Percentiles rank a stretch among this genome's conserved stretches.
Evolutionary conservation across 2,329 filamentous ascomycete species (phyloP).

Genomic region (Parastagonospora nodorum): DNA sequence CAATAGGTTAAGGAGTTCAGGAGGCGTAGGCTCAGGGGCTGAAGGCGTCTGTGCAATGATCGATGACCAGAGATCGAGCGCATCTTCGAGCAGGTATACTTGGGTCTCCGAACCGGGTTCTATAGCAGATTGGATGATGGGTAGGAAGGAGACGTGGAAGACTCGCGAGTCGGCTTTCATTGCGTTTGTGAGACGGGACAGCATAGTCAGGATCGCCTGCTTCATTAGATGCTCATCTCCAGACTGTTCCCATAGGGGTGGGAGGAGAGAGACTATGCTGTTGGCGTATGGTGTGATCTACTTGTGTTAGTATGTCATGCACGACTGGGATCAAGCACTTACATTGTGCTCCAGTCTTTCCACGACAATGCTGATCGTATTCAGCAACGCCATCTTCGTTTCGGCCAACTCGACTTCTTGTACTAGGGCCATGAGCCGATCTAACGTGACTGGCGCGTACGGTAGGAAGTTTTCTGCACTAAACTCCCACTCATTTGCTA

Average conservation of each 20-base stretch:
- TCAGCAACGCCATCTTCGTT: slow-evolving; percentile 86
- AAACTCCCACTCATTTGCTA: slow-evolving; percentile 87
- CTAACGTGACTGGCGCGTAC: slow-evolving; percentile 74
- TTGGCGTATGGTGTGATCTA: slow-evolving; percentile 71
- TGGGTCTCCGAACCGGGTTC: slow-evolving; percentile 67
- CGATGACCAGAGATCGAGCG: slow-evolving; percentile 84
- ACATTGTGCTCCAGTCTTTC: slow-evolving; percentile 78
- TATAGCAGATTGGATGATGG: slow-evolving; percentile 80
- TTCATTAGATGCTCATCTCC: slow-evolving; percentile 92
- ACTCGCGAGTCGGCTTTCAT: slow-evolving; percentile 78
- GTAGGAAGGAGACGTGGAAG: slow-evolving; percentile 80
- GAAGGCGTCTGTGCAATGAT: slow-evolving; percentile 67
- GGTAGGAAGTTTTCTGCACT: slow-evolving; percentile 74
- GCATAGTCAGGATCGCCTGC: slow-evolving; percentile 85
- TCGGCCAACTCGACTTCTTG: slow-evolving; percentile 80
- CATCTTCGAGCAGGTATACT: slow-evolving; percentile 87
- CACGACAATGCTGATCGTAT: slow-evolving; percentile 82
- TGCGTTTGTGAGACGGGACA: slow-evolving; percentile 82
- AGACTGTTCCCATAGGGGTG: slow-evolving; percentile 81
- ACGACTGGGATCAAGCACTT: slow-evolving; percentile 19
- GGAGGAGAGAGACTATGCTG: slow-evolving; percentile 79
- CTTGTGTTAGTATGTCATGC: slow-evolving; percentile 6
- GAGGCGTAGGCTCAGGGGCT: slow-evolving; percentile 48
- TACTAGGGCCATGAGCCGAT: slow-evolving; percentile 76
- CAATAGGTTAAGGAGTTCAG: slow-evolving; percentile 50